Percentiles rank a stretch among this genome's conserved stretches.
Evolutionary conservation across 164 flowering plant genomes (phyloP).

Genomic region (Cinnamomum chago): DNA sequence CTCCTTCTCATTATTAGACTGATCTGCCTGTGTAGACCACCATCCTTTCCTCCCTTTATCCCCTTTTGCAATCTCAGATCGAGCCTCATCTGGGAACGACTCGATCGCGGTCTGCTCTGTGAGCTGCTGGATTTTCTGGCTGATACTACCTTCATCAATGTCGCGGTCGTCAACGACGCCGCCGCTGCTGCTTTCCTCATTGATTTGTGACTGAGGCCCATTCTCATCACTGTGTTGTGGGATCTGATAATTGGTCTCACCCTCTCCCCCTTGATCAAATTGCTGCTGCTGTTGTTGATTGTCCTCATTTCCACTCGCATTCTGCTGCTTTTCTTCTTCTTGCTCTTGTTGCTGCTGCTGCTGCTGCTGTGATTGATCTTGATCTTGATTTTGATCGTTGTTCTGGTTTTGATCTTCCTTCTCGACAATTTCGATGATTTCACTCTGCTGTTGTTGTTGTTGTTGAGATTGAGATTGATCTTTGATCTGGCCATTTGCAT

Average conservation of each 20-base stretch:
- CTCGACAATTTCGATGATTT: too few relatives aligned
- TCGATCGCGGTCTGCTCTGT: conserved; percentile 12
- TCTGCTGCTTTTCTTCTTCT: neutral
- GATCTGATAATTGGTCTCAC: neutral
- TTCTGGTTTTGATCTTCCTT: too few relatives aligned
- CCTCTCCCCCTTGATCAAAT: neutral
- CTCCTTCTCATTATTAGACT: conserved; percentile 71
- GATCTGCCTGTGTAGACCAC: conserved; percentile 76
- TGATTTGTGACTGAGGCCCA: neutral
- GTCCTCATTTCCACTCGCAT: conserved; percentile 6
- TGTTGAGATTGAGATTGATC: neutral
- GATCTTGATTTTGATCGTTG: neutral
- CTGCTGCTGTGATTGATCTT: neutral
- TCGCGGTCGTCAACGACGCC: conserved; percentile 13
- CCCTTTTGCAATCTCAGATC: conserved; percentile 58
- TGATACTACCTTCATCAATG: neutral
- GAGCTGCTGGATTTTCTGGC: neutral
- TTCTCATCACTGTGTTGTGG: conserved; percentile 10
- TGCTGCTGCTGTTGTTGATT: conserved; percentile 1
- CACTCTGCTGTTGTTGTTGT: neutral
- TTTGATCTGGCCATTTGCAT: neutral
- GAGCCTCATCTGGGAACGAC: conserved; percentile 28
- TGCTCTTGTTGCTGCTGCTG: neutral
- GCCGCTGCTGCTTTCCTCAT: conserved; percentile 6
- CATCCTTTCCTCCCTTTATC: conserved; percentile 55